phyloP scores from a whole-genome alignment of 106 monocot species.

The Phalaenopsis aphrodite region DNA sequence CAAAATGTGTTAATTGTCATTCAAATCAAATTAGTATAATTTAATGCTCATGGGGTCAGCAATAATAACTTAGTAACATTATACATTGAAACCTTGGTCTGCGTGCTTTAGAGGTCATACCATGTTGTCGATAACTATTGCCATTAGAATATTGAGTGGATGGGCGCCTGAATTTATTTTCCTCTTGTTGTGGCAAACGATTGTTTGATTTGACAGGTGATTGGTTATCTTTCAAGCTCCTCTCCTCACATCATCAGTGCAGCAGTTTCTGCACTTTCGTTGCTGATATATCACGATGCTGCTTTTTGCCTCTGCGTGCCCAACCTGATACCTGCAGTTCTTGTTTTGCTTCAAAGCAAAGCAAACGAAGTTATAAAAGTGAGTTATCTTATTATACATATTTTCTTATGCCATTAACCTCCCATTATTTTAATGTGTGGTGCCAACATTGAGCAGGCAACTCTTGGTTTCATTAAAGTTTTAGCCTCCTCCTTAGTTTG shows the following conservation, averaged over 20 bases:
- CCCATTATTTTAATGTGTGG: not conserved
- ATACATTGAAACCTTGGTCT: too few relatives aligned
- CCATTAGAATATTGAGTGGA: too few relatives aligned
- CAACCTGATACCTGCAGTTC: constrained; percentile 71
- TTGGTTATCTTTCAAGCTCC: constrained; percentile 92
- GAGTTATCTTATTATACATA: constrained; percentile 8
- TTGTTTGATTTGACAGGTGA: constrained; percentile 45
- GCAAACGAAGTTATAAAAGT: constrained; percentile 85
- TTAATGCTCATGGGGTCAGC: too few relatives aligned
- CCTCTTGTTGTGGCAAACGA: not conserved
- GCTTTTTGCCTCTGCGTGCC: constrained; percentile 57
- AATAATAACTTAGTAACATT: too few relatives aligned
- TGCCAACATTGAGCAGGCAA: constrained; percentile 44
- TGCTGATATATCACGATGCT: constrained; percentile 77
- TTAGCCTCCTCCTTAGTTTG: constrained; percentile 52
- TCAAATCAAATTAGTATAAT: too few relatives aligned
- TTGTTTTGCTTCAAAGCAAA: constrained; percentile 72
- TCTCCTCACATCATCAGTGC: constrained; percentile 95
- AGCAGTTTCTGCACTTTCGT: constrained; percentile 87
- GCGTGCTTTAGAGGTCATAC: too few relatives aligned
- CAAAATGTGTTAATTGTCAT: too few relatives aligned
- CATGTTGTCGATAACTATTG: too few relatives aligned
- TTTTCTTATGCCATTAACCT: constrained; percentile 1
- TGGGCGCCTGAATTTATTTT: not conserved
- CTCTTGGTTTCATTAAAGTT: constrained; percentile 87